Base-by-base conservation (phyloP, 2,329 filamentous ascomycete species). In the Exophiala aquamarina region DNA sequence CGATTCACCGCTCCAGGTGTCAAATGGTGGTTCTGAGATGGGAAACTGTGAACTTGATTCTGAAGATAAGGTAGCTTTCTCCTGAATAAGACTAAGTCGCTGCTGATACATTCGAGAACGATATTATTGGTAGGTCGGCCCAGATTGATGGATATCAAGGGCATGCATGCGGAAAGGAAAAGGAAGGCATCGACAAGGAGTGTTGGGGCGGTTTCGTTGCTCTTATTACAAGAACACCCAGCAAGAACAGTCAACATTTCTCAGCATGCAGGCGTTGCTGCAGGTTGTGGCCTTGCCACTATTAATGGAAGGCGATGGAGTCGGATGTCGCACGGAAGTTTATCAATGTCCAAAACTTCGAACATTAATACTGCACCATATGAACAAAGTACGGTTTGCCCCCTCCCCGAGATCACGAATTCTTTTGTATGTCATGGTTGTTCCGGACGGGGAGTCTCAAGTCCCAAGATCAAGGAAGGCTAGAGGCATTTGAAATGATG, bases 71-170 rank as follows among this genome's bases (percentile, higher is more conserved):
- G 50, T 47, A 40, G 50, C 50, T 50, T 53, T 53, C 50, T 53
- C 50, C 50, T 53, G 50, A 53, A 50, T 46, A 32, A 49, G 50
- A 26, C 33, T 50, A 53, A 47, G 43, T 44, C 21, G 36, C 35
- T 53, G 50, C 47, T 53, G 50, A 53, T 53, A 47, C 43, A 53
- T 50, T 34, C 37, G 34, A 21, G n/a, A 18, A 31, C 20, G 31
- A 41, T 31, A 36, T 41, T 35, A 53, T 50, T 49, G 47, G 45
- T 26, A 47, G 32, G 7, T 7, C 6, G 14, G 14, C 38, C 42
- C 31, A n/a, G 38, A 35, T 43, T 34, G 34, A 40, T 46, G 46
- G 41, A 53, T 34, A n/a, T 18, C 32, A 34, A 34, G 14, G 23
- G 23, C 32, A 34, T 14, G 32, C 32, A 34, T 34, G 13, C 5